Evolutionary conservation across 2,329 filamentous ascomycete genomes (phyloP).

Genomic region (Trichoderma sp.): DNA sequence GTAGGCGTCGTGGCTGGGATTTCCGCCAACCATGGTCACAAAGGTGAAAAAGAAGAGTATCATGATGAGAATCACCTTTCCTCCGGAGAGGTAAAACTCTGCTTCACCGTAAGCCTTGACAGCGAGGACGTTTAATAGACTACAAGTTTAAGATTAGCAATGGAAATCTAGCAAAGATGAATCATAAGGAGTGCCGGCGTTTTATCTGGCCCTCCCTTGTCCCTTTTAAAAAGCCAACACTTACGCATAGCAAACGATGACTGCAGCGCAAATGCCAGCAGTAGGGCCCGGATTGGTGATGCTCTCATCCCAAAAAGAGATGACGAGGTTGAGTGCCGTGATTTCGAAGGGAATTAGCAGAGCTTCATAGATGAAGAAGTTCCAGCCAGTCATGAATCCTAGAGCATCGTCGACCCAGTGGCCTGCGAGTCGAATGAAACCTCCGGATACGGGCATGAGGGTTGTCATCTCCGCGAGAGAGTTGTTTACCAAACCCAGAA

Average conservation of each 20-base stretch:
- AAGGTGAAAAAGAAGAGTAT: slow-evolving; percentile 76
- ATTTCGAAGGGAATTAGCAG: slow-evolving; percentile 51
- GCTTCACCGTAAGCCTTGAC: slow-evolving; percentile 70
- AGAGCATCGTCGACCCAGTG: slow-evolving; percentile 69
- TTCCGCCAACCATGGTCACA: slow-evolving; percentile 77
- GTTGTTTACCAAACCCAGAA: slow-evolving; percentile 67
- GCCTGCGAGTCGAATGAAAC: slow-evolving; percentile 66
- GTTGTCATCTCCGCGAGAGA: slow-evolving; percentile 67
- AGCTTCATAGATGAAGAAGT: slow-evolving; percentile 52
- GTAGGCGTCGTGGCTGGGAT: slow-evolving; percentile 69
- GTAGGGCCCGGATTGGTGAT: slow-evolving; percentile 67
- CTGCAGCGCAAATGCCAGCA: slow-evolving; percentile 61
- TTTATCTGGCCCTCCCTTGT: neutral
- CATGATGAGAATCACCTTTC: slow-evolving; percentile 69
- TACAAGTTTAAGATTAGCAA: slow-evolving; percentile 43
- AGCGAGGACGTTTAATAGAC: slow-evolving; percentile 64
- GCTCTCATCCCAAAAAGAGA: slow-evolving; percentile 47
- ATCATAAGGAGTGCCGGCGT: neutral
- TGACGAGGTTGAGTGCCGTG: slow-evolving; percentile 48
- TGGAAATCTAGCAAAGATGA: slow-evolving; percentile 23
- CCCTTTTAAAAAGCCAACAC: slow-evolving; percentile 35
- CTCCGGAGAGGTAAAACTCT: slow-evolving; percentile 69
- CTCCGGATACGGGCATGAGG: slow-evolving; percentile 65
- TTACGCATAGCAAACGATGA: slow-evolving; percentile 62
- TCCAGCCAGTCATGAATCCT: slow-evolving; percentile 57